Evolutionary conservation across 805 yeast genomes (phyloP).

Genomic region (Lipomyces yamadae): DNA sequence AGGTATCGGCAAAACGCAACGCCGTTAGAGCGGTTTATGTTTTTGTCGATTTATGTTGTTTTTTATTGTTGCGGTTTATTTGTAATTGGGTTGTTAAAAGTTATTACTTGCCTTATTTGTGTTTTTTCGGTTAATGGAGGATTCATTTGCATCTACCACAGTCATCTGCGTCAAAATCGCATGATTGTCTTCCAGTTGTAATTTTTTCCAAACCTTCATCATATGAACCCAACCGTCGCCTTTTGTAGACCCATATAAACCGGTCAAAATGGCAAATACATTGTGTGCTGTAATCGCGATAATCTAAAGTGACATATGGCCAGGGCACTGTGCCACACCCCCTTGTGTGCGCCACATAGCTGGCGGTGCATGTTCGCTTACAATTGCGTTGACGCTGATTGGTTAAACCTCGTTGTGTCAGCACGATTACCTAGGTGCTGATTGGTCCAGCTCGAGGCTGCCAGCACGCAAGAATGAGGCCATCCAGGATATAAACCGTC

Average conservation of each 20-base stretch:
- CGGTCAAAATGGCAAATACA: too few relatives aligned
- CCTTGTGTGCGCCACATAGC: background rate
- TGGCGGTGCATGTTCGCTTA: slow-evolving; percentile 4
- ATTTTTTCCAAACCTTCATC: too few relatives aligned
- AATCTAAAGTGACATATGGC: too few relatives aligned
- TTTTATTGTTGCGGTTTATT: background rate
- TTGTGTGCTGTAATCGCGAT: too few relatives aligned
- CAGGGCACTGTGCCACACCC: background rate
- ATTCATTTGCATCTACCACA: background rate
- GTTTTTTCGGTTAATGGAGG: background rate
- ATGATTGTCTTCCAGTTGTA: too few relatives aligned
- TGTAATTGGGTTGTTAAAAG: background rate
- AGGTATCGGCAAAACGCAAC: slow-evolving; percentile 90
- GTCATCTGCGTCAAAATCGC: background rate
- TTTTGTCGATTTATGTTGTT: background rate
- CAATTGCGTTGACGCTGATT: background rate
- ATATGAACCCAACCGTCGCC: too few relatives aligned
- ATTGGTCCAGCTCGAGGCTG: background rate
- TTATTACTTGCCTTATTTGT: background rate
- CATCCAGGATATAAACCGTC: too few relatives aligned
- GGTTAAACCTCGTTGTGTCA: background rate
- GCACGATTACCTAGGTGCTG: background rate
- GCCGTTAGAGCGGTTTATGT: slow-evolving; percentile 53
- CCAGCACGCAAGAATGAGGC: background rate
- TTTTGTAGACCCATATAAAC: too few relatives aligned